These are phyloP conservation scores for Tinospora cordifolia DNA, from an alignment of 164 flowering plant species.

Conservation along the genomic window DNA sequence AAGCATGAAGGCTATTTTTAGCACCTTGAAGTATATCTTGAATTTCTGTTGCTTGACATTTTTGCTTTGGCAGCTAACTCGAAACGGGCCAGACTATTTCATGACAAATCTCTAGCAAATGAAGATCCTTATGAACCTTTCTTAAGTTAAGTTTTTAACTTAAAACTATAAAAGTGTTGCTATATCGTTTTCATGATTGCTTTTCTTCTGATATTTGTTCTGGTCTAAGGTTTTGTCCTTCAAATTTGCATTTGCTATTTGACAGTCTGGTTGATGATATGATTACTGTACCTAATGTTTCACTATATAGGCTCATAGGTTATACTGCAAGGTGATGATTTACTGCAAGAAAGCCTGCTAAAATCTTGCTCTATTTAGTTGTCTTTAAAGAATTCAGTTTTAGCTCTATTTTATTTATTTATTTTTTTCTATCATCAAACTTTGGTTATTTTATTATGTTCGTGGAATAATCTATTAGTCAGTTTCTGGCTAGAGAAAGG, in stretches of 20 bases:
- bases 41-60: slow-evolving; percentile 7
- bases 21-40: neutral
- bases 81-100: slow-evolving; percentile 78
- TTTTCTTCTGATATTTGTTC: neutral
- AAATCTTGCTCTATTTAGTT: neutral
- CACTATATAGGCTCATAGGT: neutral
- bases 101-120: slow-evolving; percentile 68
- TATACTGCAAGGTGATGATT: neutral
- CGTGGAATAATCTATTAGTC: neutral
- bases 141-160: slow-evolving; percentile 49
- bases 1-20: slow-evolving; percentile 6
- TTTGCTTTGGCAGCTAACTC: slow-evolving; percentile 62
- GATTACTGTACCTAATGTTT: neutral
- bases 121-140: slow-evolving; percentile 91
- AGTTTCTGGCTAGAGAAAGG: neutral
- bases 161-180: neutral
- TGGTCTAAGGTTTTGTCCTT: neutral
- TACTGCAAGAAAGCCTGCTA: neutral
- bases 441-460: neutral
- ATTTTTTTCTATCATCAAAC: no score
- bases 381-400: no score
- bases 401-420: no score
- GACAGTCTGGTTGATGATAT: neutral
- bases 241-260: neutral
- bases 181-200: neutral